phyloP scores from a whole-genome alignment of 768 basidiomycete species.

The Tricholoma sp. region DNA sequence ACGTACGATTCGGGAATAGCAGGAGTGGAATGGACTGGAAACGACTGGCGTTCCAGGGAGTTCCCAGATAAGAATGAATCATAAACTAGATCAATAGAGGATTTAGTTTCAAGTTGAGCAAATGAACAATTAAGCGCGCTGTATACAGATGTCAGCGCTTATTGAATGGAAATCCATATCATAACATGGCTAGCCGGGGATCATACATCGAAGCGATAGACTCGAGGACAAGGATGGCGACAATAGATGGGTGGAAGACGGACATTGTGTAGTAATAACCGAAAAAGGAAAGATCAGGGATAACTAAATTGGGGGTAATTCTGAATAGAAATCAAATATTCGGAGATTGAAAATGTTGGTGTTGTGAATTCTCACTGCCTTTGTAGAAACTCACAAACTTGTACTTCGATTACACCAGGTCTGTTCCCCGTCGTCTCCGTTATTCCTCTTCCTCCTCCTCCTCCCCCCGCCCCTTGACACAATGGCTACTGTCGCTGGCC shows the following conservation, averaged over 20 bases:
- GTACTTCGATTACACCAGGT: conserved; percentile 7
- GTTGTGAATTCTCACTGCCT: conserved; percentile 13
- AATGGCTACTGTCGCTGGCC: conserved; percentile 56
- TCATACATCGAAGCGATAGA: too few relatives aligned
- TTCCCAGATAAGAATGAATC: neutral
- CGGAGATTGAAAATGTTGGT: conserved; percentile 19
- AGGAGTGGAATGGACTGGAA: neutral
- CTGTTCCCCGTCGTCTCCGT: conserved; percentile 9
- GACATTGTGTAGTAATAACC: neutral
- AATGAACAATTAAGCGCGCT: too few relatives aligned
- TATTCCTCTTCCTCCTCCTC: conserved; percentile 14
- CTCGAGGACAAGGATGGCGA: neutral
- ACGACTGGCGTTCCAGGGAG: neutral
- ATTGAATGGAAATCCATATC: too few relatives aligned
- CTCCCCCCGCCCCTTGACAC: conserved; percentile 19
- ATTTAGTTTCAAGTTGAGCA: neutral
- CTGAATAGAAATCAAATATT: conserved; percentile 15
- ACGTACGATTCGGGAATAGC: neutral
- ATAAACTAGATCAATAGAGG: neutral
- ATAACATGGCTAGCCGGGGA: too few relatives aligned
- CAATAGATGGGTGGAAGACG: neutral
- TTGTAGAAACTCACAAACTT: neutral
- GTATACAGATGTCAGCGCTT: too few relatives aligned
- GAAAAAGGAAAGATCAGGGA: conserved; percentile 2
- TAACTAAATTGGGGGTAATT: conserved; percentile 11